Evolutionary conservation across 2,329 filamentous ascomycete genomes (phyloP).

Genomic region (Aspergillus uvarum): DNA sequence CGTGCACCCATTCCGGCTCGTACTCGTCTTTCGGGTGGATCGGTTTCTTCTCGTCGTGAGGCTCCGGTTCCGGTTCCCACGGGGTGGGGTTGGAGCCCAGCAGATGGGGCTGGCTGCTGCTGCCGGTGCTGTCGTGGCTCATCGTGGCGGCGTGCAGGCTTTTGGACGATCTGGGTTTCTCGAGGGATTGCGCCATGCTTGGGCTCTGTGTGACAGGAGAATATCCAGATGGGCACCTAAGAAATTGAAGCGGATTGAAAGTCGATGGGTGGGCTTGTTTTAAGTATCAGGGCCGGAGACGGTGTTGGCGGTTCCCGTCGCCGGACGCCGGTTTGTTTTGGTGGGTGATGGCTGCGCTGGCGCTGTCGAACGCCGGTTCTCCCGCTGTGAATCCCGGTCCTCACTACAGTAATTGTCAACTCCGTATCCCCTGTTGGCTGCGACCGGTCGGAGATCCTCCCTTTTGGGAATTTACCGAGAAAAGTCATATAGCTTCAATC

Average conservation of each 20-base stretch:
- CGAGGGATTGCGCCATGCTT: background rate
- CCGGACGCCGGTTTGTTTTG: background rate
- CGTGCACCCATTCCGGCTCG: conserved; percentile 17
- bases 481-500: too few species aligned
- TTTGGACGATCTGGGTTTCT: background rate
- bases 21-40: background rate
- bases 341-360: too few species aligned
- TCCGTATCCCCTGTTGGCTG: too few species aligned
- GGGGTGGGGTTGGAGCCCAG: background rate
- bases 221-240: too few species aligned
- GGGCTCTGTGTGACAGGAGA: background rate
- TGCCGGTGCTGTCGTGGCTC: background rate
- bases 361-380: too few species aligned
- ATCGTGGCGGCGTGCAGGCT: background rate
- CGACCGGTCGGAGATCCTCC: too few species aligned
- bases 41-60: background rate
- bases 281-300: background rate
- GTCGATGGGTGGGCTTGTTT: background rate
- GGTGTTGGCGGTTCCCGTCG: background rate
- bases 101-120: background rate
- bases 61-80: background rate
- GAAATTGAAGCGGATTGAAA: background rate
- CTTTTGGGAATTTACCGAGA: too few species aligned
- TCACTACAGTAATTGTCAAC: too few species aligned
- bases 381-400: too few species aligned